Evolutionary conservation across 2,329 filamentous ascomycete species (phyloP).

Genomic region (Basipetospora chlamydospora): DNA sequence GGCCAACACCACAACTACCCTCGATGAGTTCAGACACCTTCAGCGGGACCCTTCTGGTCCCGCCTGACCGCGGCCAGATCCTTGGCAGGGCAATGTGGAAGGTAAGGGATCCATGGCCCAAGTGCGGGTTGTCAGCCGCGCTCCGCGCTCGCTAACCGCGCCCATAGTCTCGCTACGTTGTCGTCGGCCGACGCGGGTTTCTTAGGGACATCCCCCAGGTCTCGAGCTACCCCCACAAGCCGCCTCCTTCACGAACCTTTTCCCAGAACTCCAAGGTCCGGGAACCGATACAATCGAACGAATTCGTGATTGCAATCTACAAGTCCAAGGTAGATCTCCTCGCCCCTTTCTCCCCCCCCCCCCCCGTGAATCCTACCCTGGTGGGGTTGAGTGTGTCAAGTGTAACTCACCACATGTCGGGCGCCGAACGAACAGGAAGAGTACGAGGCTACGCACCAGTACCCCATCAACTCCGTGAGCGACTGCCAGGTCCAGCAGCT

Average conservation of each 20-base stretch:
- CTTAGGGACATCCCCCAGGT: slow-evolving; percentile 22
- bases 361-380: neutral
- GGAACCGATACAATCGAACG: slow-evolving; percentile 17
- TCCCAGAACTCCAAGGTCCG: slow-evolving; percentile 15
- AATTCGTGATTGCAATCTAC: slow-evolving; percentile 36
- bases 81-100: slow-evolving; percentile 37
- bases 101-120: slow-evolving; percentile 25
- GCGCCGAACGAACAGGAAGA: slow-evolving; percentile 28
- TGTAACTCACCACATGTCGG: too few species aligned
- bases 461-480: slow-evolving; percentile 34
- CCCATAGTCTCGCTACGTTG: slow-evolving; percentile 41
- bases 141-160: slow-evolving; percentile 1
- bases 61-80: slow-evolving; percentile 35
- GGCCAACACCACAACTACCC: neutral
- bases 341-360: neutral
- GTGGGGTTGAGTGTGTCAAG: slow-evolving; percentile 7
- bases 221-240: slow-evolving; percentile 24
- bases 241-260: slow-evolving; percentile 21
- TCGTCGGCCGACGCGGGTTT: slow-evolving; percentile 28
- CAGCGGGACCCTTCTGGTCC: slow-evolving; percentile 33
- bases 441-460: slow-evolving; percentile 36
- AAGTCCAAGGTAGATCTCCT: slow-evolving; percentile 34
- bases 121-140: too few species aligned
- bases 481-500: slow-evolving; percentile 45
- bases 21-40: too few species aligned